Evolutionary conservation across 345 rosid genomes (phyloP).

Genomic region (Hypericum perforatum): DNA sequence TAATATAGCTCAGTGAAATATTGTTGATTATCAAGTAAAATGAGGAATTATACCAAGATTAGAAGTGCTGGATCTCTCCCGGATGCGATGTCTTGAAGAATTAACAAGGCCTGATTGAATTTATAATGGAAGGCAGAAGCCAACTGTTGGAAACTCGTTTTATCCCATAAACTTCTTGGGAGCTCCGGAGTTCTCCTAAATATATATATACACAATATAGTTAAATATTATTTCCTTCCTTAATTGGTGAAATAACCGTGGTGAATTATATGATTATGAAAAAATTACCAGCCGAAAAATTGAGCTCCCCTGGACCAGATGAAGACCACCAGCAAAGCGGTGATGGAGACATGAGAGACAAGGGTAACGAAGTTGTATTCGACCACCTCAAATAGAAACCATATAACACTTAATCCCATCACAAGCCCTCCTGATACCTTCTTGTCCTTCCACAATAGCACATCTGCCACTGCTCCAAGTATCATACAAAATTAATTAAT

Average conservation of each 20-base stretch:
- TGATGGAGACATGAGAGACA: slow-evolving; percentile 54
- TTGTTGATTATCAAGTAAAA: not conserved
- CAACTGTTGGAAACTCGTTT: slow-evolving; percentile 31
- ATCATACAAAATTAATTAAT: not conserved
- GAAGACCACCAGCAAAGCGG: slow-evolving; percentile 61
- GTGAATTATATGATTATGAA: no score
- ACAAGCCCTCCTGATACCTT: slow-evolving; percentile 41
- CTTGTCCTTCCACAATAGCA: slow-evolving; percentile 61
- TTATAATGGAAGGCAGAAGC: slow-evolving; percentile 34
- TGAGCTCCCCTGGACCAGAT: slow-evolving; percentile 51
- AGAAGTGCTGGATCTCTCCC: slow-evolving; percentile 56
- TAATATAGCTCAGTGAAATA: not conserved
- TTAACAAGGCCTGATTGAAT: slow-evolving; percentile 33
- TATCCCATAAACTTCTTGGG: slow-evolving; percentile 31
- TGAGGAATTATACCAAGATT: slow-evolving; percentile 34
- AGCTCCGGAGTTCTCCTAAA: slow-evolving; percentile 51
- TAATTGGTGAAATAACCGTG: no score
- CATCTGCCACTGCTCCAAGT: slow-evolving; percentile 58
- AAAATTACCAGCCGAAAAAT: not conserved
- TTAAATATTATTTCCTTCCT: not conserved
- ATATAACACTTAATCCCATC: slow-evolving; percentile 45
- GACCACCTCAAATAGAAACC: slow-evolving; percentile 83
- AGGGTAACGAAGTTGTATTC: slow-evolving; percentile 80
- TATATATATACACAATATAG: not conserved
- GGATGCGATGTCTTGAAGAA: slow-evolving; percentile 44